Conservation (phyloP, 1,139 yeast species). For the Sugiyamaella pinicola region DNA sequence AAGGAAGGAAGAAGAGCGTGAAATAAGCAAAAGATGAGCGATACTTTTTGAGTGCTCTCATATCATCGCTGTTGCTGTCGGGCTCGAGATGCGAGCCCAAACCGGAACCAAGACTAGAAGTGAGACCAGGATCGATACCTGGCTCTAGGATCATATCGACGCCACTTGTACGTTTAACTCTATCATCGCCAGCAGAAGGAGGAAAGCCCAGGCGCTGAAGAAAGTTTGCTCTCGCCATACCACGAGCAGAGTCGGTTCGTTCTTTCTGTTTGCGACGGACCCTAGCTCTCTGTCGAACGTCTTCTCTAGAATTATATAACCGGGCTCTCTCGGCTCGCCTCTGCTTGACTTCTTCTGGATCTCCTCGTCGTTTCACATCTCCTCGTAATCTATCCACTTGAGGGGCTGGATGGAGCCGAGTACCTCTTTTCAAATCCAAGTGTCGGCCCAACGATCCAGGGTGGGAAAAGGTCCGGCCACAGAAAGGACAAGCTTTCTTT, state of each 20-base stretch:
- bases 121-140: not conserved
- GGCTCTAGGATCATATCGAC: not conserved
- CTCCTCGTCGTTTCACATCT: conserved; percentile 54
- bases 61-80: too few relatives aligned
- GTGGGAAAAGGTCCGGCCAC: conserved; percentile 52
- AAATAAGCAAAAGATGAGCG: conserved; percentile 49
- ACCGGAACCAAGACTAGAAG: too few relatives aligned
- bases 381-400: conserved; percentile 48
- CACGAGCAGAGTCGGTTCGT: conserved; percentile 42
- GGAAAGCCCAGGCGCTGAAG: conserved; percentile 46
- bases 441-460: conserved; percentile 58
- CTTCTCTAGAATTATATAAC: conserved; percentile 50
- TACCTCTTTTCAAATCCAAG: conserved; percentile 52
- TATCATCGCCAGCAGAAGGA: conserved; percentile 36
- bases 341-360: conserved; percentile 46
- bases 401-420: conserved; percentile 49
- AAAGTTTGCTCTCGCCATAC: conserved; percentile 42
- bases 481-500: conserved; percentile 50
- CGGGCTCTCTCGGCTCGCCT: conserved; percentile 47
- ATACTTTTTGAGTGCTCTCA: not conserved
- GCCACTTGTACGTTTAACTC: not conserved
- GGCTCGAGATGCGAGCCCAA: too few relatives aligned
- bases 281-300: conserved; percentile 49
- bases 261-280: conserved; percentile 46
- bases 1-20: conserved; percentile 50